Evolutionary conservation across 78 protist genomes (phyloP).

Genomic region (Dictyostelium discoideum): DNA sequence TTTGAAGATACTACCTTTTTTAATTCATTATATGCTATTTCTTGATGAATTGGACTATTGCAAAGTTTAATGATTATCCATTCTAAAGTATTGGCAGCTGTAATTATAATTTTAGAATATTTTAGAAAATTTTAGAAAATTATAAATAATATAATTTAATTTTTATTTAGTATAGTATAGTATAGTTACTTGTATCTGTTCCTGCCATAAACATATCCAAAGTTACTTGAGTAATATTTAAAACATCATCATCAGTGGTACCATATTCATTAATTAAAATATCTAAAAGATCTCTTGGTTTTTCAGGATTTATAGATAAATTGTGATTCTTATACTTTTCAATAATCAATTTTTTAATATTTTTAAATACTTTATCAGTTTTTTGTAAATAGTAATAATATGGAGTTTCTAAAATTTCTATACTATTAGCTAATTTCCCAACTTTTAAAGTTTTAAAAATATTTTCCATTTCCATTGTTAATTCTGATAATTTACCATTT

Average conservation of each 20-base stretch:
- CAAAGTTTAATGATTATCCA: neutral
- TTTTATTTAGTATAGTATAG: neutral
- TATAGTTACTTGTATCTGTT: neutral
- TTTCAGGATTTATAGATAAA: neutral
- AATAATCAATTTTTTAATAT: neutral
- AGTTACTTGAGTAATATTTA: neutral
- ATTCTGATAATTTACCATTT: neutral
- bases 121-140: no score
- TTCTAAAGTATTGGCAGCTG: neutral
- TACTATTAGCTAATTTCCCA: neutral
- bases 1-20: neutral
- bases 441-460: neutral
- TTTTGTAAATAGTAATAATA: slow-evolving; percentile 1
- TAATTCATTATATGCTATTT: neutral
- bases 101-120: neutral
- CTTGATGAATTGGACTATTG: slow-evolving; percentile 21
- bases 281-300: slow-evolving; percentile 24
- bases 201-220: slow-evolving; percentile 16
- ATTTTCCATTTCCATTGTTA: neutral
- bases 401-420: neutral
- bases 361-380: neutral
- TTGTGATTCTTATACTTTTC: neutral
- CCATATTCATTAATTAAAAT: slow-evolving; percentile 6
- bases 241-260: neutral
- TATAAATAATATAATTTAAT: no score